Evolutionary conservation across 192 early-diverging fungal species (phyloP), one percentile per base, ranked within the genome.

Genomic region (Mortierella antarctica): DNA sequence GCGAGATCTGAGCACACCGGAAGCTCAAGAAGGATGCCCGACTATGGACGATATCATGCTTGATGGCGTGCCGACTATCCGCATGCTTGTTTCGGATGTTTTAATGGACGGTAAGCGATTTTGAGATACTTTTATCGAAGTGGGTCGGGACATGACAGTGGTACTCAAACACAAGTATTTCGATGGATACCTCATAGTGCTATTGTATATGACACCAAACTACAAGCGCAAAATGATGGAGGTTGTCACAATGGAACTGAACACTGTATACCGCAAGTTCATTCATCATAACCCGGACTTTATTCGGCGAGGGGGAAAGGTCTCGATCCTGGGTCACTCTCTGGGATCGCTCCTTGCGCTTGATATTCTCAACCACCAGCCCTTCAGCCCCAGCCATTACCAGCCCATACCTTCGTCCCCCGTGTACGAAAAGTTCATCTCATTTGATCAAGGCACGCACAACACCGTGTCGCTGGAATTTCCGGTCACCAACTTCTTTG

Each of bases 151-250:
- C 21, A 7, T n/a, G 9, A 12, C 67, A 2, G 7, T 42, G 31
- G 31, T 31, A 31, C 18, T 42, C 40, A 15, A 11, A 39, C 56
- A 39, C 23, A 12, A 15, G 2, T 39, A 15, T 40, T 40, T 4
- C 4, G 23, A 0, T 39, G 31, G 7, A 15, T 75, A 40, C 31
- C 62, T 23, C 41, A 18, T 65, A 89, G 92, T 96, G 5, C 83
- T 94, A 9, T 78, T 95, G 21, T 96, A 96, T 51, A 95, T 95
- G 94, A 93, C 93, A 4, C 95, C 93, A 5, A 88, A 81, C 73
- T 95, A 93, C 63, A 88, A 93, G 41, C 91, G 94, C 68, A 84
- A 93, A 66, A 95, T 96, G 94, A 88, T 95, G 57, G 84, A 85
- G 13, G 89, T 92, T 57, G 91, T 96, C 44, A 88, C 92, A 12